Conservation (phyloP, 176 grass and related monocot genomes). For the Oryza longistaminata region DNA sequence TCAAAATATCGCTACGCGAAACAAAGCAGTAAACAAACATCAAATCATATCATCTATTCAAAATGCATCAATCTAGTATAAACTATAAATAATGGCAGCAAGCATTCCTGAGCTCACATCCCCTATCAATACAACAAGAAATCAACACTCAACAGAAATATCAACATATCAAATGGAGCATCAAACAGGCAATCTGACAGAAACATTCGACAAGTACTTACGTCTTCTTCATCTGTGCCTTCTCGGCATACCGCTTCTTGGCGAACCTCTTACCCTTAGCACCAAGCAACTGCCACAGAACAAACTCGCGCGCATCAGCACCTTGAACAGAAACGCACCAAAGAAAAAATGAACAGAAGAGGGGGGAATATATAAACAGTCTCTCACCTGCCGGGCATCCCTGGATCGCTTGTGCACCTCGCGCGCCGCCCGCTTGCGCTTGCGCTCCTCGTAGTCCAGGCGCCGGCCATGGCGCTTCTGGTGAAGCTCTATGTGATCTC, state of each 20-base stretch:
- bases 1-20: neutral
- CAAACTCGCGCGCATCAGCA: constrained; percentile 7
- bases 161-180: neutral
- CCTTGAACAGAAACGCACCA: neutral
- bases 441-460: constrained; percentile 66
- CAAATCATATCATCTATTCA: neutral
- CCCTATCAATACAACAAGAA: too few relatives aligned
- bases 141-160: neutral
- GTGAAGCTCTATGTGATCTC: constrained; percentile 77
- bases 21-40: neutral
- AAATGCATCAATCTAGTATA: neutral
- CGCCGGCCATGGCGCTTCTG: constrained; percentile 88
- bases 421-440: constrained; percentile 83
- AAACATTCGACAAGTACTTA: constrained; percentile 45
- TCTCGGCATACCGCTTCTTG: constrained; percentile 85
- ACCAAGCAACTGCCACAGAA: constrained; percentile 50
- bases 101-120: neutral
- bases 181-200: neutral
- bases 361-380: too few relatives aligned
- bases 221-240: constrained; percentile 95
- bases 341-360: neutral
- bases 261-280: constrained; percentile 90
- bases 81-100: neutral
- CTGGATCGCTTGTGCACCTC: constrained; percentile 63
- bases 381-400: constrained; percentile 55